Evolutionary conservation across 371 early-diverging fungal genomes (phyloP).

Genomic region (Mortierella sp.): DNA sequence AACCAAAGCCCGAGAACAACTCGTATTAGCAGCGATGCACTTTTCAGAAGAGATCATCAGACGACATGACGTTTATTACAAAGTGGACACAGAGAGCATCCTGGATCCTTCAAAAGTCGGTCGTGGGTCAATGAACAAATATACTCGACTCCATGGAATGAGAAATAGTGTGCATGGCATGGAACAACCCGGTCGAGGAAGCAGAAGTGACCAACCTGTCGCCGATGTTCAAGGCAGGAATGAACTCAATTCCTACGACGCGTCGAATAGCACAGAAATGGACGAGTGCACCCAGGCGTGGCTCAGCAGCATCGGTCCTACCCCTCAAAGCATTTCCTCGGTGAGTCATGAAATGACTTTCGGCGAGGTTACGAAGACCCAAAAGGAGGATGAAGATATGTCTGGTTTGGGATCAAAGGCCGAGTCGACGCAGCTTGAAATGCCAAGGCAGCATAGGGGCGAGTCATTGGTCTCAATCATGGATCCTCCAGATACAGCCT

Average conservation of each 20-base stretch:
- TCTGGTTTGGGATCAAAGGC: not conserved
- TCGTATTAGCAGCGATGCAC: conserved; percentile 45
- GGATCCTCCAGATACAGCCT: no score
- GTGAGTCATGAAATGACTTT: not conserved
- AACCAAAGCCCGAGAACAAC: conserved; percentile 35
- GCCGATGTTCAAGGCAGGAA: conserved; percentile 1
- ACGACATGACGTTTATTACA: conserved; percentile 21
- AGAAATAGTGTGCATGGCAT: not conserved
- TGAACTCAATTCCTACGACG: not conserved
- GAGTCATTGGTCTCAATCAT: no score
- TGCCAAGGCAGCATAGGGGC: not conserved
- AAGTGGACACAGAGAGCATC: no score
- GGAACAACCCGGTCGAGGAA: not conserved
- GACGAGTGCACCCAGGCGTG: conserved; percentile 28
- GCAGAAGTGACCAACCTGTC: not conserved
- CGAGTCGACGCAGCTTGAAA: not conserved
- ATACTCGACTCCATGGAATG: not conserved
- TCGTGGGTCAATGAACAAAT: no score
- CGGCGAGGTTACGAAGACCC: not conserved
- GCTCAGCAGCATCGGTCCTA: conserved; percentile 20
- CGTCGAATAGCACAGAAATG: not conserved
- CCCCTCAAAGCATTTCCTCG: not conserved
- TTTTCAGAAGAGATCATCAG: conserved; percentile 37
- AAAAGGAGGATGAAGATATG: no score
- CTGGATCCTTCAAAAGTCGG: not conserved